Percentiles rank a stretch among this genome's conserved stretches.
Conservation (phyloP, 495 filamentous ascomycete species). For the Xylaria intraflava region DNA sequence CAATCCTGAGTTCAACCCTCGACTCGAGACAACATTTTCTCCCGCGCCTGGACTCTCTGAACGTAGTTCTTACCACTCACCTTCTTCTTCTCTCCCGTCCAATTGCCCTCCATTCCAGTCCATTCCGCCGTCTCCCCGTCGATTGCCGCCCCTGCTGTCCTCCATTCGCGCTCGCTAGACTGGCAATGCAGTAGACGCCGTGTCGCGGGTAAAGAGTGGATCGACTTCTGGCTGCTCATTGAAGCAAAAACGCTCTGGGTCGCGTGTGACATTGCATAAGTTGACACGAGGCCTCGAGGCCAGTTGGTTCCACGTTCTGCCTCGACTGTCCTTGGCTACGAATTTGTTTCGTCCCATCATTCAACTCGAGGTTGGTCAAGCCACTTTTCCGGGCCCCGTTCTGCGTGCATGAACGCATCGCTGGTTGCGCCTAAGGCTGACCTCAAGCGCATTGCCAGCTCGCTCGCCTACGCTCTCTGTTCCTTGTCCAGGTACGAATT, state of each 20-base stretch:
- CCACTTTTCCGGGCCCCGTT: constrained; percentile 1
- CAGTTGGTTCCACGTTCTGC: neutral
- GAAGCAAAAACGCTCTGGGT: neutral
- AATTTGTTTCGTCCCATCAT: neutral
- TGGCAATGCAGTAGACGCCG: neutral
- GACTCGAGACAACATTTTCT: neutral
- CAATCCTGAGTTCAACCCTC: neutral
- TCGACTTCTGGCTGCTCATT: neutral
- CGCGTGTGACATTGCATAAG: neutral
- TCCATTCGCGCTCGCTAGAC: neutral
- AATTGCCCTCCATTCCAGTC: neutral
- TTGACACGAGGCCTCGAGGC: neutral
- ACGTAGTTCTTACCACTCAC: neutral
- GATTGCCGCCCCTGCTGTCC: neutral
- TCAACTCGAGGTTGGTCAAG: neutral
- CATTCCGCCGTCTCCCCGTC: neutral
- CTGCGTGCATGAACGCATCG: constrained; percentile 1
- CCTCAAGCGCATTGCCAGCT: neutral
- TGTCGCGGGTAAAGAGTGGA: neutral
- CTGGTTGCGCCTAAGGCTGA: constrained; percentile 11
- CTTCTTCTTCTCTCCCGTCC: neutral
- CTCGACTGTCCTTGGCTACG: neutral
- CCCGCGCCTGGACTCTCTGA: neutral
- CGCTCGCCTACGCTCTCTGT: neutral
- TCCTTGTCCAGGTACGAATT: neutral